phyloP scores from a whole-genome alignment of 129 eudicot genomes.

The Pittosporum tobira region DNA sequence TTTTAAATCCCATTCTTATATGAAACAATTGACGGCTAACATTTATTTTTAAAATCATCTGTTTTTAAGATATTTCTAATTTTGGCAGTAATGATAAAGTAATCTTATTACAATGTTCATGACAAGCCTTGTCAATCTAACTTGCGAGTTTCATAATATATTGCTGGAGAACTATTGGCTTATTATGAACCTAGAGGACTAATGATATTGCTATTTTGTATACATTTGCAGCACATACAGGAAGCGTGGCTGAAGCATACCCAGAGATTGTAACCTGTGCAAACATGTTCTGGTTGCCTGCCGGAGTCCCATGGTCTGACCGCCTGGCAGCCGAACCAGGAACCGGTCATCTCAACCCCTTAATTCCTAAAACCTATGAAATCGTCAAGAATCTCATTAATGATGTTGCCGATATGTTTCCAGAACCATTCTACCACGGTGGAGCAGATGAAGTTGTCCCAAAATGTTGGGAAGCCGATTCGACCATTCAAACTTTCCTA shows the following conservation, averaged over 20 bases:
- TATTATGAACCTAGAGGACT: too few relatives aligned
- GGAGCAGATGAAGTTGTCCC: constrained; percentile 81
- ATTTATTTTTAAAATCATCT: too few relatives aligned
- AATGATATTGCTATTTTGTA: too few relatives aligned
- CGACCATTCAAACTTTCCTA: constrained; percentile 40
- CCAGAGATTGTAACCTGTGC: too few relatives aligned
- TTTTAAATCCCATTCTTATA: too few relatives aligned
- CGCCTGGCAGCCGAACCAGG: constrained; percentile 84
- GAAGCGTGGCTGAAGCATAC: constrained; percentile 70
- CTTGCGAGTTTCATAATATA: too few relatives aligned
- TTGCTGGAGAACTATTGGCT: too few relatives aligned
- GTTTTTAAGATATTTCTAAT: too few relatives aligned
- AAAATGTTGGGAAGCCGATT: constrained; percentile 72
- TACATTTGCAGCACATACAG: constrained; percentile 75
- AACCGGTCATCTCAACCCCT: constrained; percentile 80
- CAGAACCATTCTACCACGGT: constrained; percentile 55
- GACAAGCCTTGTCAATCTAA: too few relatives aligned
- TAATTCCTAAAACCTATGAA: constrained; percentile 61
- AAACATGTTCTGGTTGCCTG: constrained; percentile 78
- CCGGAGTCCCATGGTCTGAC: constrained; percentile 45
- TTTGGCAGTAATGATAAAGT: too few relatives aligned
- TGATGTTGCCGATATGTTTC: constrained; percentile 49
- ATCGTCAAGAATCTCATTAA: constrained; percentile 44
- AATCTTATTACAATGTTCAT: too few relatives aligned
- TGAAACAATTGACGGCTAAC: too few relatives aligned